Base-by-base conservation (phyloP, 352 stramenopile species). In the Phytopythium ostracodes region DNA sequence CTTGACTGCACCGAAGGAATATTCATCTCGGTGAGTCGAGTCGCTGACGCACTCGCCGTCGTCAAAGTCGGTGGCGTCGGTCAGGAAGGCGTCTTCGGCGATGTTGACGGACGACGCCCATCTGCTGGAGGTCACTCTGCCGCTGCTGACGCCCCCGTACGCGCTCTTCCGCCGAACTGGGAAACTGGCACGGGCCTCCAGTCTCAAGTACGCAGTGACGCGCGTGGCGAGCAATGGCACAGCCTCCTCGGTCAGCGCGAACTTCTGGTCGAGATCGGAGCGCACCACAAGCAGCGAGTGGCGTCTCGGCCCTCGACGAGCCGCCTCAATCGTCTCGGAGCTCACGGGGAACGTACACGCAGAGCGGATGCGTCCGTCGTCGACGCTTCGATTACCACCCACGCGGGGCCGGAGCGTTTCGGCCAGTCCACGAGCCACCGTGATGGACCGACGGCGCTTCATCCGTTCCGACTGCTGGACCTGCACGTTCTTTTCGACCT, bases 221-320 rank as follows among this genome's bases (percentile, higher is more conserved):
- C 64, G 71, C 33, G 72, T 38, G 20, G 62, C 53, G 0, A 84
- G 52, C 7, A 75, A 55, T 22, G 57, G 63, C n/a, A 76, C 67
- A 22, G 70, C 60, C 1, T 52, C 25, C 7, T 68, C 36, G 14
- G 66, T 66, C 52, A 76, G 33, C 20, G 51, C 43, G 20, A 76
- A 73, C 22, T 70, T 75, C 1, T 51, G 25, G 22, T 52, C 33
- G 17, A 81, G 40, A n/a, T 68, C 62, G 2, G 52, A 54, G 4
- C 57, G 60, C 43, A 72, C 64, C 0, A 70, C 64, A 15, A 76
- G 65, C 22, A 84, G 70, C 27, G 75, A 81, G 62, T 79, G 62
- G 1, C 75, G 71, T 9, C 75, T 64, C 1, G 35, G 35, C 4
- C 53, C 57, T 53, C 40, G n/a, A 2, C 60, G 38, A 38, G 55